phyloP scores from a whole-genome alignment of 2,329 filamentous ascomycete species.

The Monilinia fructicola region DNA sequence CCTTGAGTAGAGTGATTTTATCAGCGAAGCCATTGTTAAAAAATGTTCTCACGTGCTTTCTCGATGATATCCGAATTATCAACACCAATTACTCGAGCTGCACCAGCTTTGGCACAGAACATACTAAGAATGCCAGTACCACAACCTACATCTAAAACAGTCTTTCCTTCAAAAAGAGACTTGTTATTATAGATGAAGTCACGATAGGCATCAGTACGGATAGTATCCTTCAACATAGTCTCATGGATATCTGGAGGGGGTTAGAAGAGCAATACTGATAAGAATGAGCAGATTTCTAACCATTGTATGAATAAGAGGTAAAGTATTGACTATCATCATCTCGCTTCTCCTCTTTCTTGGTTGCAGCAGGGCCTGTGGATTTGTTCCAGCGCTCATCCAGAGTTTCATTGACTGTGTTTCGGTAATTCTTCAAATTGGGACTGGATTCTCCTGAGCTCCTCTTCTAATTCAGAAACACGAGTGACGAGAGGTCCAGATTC shows the following conservation, averaged over 20 bases:
- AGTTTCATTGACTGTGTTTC: conserved; percentile 43
- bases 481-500: conserved; percentile 36
- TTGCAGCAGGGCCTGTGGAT: conserved; percentile 34
- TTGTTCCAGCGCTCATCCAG: conserved; percentile 45
- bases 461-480: conserved; percentile 43
- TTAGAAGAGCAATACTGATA: conserved; percentile 22
- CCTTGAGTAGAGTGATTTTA: conserved; percentile 75
- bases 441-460: conserved; percentile 43
- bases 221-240: conserved; percentile 87
- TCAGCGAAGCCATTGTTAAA: conserved; percentile 74
- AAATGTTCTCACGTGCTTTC: conserved; percentile 81
- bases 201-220: conserved; percentile 87
- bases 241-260: conserved; percentile 76
- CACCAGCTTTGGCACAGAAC: conserved; percentile 90
- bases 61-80: conserved; percentile 90
- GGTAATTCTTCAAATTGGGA: conserved; percentile 45
- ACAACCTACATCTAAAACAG: conserved; percentile 88
- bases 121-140: conserved; percentile 86
- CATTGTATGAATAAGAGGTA: conserved; percentile 65
- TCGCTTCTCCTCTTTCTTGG: conserved; percentile 41
- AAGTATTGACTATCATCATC: conserved; percentile 63
- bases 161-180: conserved; percentile 79
- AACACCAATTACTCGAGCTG: conserved; percentile 81
- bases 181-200: conserved; percentile 96
- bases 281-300: conserved; percentile 42